Base-by-base conservation (phyloP, 192 early-diverging fungal genomes). In the Coemansia sp. region DNA sequence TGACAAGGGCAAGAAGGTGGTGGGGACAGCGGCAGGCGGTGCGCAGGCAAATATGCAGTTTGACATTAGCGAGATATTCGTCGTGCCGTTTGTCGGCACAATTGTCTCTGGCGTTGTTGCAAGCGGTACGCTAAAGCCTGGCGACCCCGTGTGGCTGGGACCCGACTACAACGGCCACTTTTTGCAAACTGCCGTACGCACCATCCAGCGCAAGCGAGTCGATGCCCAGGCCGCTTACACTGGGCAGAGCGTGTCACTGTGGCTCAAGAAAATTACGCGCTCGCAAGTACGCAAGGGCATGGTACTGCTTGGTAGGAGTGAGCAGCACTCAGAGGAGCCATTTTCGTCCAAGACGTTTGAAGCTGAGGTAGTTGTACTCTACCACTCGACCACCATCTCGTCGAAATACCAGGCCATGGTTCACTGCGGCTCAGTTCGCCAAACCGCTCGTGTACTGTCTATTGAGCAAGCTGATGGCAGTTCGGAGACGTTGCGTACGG, bases 351-450 rank as follows among this genome's bases (percentile, higher is more conserved):
- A 86, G 57, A 88, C 89, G 66, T 97, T 95, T 77, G 95, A 96
- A 71, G 96, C 96, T 27, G 96, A 97, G 75, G 88, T 97, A n/a
- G 80, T 95, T 36, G 90, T 97, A 0, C 80, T 97, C 12, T 95
- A 94, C 73, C 95, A 96, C 75, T 92, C 91, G 36, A 95, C 96
- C 0, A 97, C 96, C 7, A 97, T 97, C 65, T 88, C 88, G 13
- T 85, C 87, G 62, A 91, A 92, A 65, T 97, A 97, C 79, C 96
- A 97, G 84, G 95, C 96, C 5, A 97, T 97, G 96, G 68, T 97
- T 57, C 96, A 97, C 66, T 96, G 93, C 68, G 94, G 95, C 0
- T 87, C 87, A 57, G 92, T 90, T 9, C 86, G 95, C 18, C 96
- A 97, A 79, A 95, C 96, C 0, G 96, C 93, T 0, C 86, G 90